A percentile compares a stretch with the other conserved stretches of the same genome.
Conservation (phyloP, 2,329 filamentous ascomycete species). For the Colletotrichum sp. region DNA sequence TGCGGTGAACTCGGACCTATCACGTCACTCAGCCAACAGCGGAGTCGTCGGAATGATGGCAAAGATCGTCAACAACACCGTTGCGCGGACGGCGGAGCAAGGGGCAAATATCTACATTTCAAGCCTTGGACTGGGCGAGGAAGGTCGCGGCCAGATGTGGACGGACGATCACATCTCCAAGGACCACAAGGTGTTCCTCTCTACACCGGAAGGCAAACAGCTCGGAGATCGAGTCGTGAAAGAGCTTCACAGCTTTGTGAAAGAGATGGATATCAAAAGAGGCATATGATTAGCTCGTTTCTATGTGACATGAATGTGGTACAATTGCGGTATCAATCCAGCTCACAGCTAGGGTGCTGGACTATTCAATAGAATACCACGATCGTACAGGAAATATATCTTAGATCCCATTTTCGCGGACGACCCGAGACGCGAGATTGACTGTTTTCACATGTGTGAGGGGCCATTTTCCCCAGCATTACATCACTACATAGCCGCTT, state of each 20-base stretch:
- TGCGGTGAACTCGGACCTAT: neutral
- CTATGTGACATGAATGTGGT: neutral
- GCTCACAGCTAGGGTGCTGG: neutral
- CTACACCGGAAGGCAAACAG: neutral
- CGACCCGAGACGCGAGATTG: neutral
- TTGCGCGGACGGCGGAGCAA: neutral
- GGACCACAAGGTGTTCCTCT: accelerated
- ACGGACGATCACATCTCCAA: neutral
- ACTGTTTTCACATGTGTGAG: neutral
- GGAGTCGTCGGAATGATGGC: neutral
- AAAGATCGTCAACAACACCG: neutral
- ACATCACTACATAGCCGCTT: neutral
- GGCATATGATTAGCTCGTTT: neutral
- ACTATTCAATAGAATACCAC: neutral
- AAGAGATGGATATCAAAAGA: neutral
- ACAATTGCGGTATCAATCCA: neutral
- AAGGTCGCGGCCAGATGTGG: neutral
- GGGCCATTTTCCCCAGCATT: neutral
- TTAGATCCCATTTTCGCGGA: neutral
- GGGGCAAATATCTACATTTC: neutral
- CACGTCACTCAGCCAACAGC: neutral
- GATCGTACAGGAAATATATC: neutral
- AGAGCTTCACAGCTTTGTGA: neutral
- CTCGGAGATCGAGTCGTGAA: neutral
- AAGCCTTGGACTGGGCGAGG: neutral